Conservation (phyloP, 2,329 filamentous ascomycete species). For the Thielaviopsis musarum region DNA sequence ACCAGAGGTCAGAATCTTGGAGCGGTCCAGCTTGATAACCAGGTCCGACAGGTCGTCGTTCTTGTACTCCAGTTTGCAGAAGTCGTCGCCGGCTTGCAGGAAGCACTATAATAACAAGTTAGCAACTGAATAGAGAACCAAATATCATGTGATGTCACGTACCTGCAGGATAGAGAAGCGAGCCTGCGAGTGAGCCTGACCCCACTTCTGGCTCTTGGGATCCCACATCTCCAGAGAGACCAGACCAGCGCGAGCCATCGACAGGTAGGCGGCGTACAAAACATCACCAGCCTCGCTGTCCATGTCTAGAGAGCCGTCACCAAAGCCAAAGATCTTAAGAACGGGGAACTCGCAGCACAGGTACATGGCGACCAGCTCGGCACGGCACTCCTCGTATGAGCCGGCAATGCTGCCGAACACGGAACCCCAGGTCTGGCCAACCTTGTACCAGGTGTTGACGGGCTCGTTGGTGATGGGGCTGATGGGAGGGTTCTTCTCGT, state of each 20-base stretch:
- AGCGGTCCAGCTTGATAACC: constrained; percentile 66
- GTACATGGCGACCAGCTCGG: constrained; percentile 86
- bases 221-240: constrained; percentile 89
- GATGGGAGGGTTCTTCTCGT: constrained; percentile 61
- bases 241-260: constrained; percentile 88
- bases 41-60: constrained; percentile 63
- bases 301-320: constrained; percentile 57
- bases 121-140: neutral
- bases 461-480: constrained; percentile 63
- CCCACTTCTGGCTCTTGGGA: constrained; percentile 79
- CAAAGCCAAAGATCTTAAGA: constrained; percentile 81
- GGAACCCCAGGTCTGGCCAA: constrained; percentile 84
- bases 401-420: constrained; percentile 80
- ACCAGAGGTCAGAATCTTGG: constrained; percentile 71
- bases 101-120: constrained; percentile 38
- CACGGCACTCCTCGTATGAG: constrained; percentile 72
- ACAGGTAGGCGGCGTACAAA: constrained; percentile 73
- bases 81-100: constrained; percentile 69
- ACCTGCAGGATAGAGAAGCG: constrained; percentile 68
- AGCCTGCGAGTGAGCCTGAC: constrained; percentile 80
- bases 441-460: constrained; percentile 78
- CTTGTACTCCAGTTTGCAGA: constrained; percentile 64
- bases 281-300: constrained; percentile 67
- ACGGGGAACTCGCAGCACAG: constrained; percentile 78
- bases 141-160: constrained; percentile 5